These are phyloP conservation scores for Penicillium sumatraense DNA, from an alignment of 2,329 filamentous ascomycete species.

Conservation along the genomic window DNA sequence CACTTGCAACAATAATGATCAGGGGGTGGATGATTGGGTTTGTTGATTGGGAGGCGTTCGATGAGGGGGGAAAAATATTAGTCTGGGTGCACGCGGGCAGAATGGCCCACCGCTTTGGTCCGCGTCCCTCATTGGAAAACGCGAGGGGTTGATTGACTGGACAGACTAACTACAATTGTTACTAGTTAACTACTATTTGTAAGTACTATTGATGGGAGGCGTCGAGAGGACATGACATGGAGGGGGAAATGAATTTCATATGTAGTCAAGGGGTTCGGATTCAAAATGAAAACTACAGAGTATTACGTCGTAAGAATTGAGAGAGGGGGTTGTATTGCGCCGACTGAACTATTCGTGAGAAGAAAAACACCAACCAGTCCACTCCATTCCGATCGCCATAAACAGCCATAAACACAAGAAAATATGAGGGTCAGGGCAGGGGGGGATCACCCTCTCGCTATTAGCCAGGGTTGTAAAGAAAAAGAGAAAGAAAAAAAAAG, in stretches of 20 bases:
- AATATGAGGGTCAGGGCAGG: no score
- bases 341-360: slow-evolving; percentile 5
- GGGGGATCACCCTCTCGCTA: no score
- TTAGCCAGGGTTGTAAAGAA: neutral
- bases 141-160: slow-evolving; percentile 11
- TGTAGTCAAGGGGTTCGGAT: no score
- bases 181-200: neutral
- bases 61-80: slow-evolving; percentile 34
- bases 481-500: slow-evolving; percentile 3
- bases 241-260: no score
- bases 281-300: neutral
- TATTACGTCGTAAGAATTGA: neutral
- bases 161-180: neutral
- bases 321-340: slow-evolving; percentile 9
- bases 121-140: slow-evolving; percentile 10
- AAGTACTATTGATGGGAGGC: neutral
- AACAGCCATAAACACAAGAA: no score
- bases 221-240: neutral
- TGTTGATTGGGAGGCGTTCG: slow-evolving; percentile 27
- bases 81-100: slow-evolving; percentile 29
- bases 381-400: slow-evolving; percentile 21
- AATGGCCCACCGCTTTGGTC: slow-evolving; percentile 26
- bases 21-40: slow-evolving; percentile 20
- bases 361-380: slow-evolving; percentile 7
- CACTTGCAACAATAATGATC: slow-evolving; percentile 14